Evolutionary conservation across 768 basidiomycete genomes (phyloP).

Genomic region (Cyathus striatus): DNA sequence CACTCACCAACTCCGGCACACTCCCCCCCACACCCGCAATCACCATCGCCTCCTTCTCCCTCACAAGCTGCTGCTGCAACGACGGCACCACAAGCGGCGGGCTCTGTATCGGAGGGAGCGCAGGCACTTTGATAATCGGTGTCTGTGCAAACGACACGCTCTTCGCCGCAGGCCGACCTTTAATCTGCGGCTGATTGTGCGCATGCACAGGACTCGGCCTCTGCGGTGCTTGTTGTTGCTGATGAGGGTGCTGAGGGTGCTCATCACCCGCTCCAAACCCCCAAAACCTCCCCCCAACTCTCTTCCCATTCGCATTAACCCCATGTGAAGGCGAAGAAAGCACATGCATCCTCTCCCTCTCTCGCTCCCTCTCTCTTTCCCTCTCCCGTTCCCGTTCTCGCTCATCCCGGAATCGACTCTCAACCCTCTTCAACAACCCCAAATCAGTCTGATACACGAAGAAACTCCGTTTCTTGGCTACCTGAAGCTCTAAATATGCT

Average conservation of each 20-base stretch:
- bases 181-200: constrained; percentile 6
- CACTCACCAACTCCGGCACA: too few relatives aligned
- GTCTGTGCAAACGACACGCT: constrained; percentile 42
- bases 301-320: constrained; percentile 26
- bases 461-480: constrained; percentile 74
- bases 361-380: constrained; percentile 27
- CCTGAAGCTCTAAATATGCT: constrained; percentile 90
- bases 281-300: constrained; percentile 12
- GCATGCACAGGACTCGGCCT: constrained; percentile 9
- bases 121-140: constrained; percentile 5
- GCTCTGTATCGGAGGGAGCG: constrained; percentile 4
- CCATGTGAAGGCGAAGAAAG: constrained; percentile 7
- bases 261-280: constrained; percentile 5
- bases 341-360: constrained; percentile 17
- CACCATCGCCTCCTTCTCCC: too few relatives aligned
- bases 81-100: constrained; percentile 23
- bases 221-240: neutral
- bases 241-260: too few relatives aligned
- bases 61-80: too few relatives aligned
- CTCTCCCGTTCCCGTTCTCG: constrained; percentile 28
- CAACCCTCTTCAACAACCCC: constrained; percentile 65
- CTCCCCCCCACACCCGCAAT: neutral
- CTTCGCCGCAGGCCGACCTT: constrained; percentile 42
- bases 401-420: constrained; percentile 42
- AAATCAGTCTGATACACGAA: constrained; percentile 88